Percentiles rank a stretch among this genome's conserved stretches.
Evolutionary conservation across 192 early-diverging fungal species (phyloP).

Genomic region (Podila epigama): DNA sequence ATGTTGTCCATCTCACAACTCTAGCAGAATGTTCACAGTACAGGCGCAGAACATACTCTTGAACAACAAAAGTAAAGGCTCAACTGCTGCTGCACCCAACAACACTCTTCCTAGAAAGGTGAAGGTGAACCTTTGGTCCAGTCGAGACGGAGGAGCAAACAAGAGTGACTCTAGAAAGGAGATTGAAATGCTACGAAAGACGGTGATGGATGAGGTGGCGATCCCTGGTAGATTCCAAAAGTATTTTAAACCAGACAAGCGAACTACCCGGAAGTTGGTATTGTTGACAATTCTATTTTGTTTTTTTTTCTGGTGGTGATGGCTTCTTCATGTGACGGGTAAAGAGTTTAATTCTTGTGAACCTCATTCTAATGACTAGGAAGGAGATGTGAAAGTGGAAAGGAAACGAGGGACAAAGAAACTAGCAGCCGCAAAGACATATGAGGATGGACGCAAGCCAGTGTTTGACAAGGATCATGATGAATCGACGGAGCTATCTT

Average conservation of each 20-base stretch:
- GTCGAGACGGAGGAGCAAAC: no score
- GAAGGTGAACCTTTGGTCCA: no score
- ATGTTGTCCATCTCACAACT: no score
- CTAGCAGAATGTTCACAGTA: no score
- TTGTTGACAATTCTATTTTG: neutral
- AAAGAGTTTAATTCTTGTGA: neutral
- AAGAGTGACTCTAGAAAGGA: no score
- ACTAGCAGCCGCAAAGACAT: constrained; percentile 18
- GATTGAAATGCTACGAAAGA: neutral
- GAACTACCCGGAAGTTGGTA: constrained; percentile 18
- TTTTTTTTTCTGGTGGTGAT: neutral
- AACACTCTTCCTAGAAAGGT: no score
- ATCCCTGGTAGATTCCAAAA: constrained; percentile 34
- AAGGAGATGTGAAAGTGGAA: neutral
- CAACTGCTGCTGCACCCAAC: no score
- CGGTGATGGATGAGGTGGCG: constrained; percentile 32
- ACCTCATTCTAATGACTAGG: neutral
- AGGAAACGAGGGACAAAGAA: constrained; percentile 21
- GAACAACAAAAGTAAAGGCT: no score
- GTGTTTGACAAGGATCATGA: no score
- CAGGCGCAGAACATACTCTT: no score
- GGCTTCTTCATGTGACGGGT: neutral
- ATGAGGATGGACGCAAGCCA: neutral
- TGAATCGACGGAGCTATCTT: neutral
- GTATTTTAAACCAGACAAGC: constrained; percentile 39